Evolutionary conservation across 805 yeast species (phyloP).

Genomic region (Myxozyma neotropica): DNA sequence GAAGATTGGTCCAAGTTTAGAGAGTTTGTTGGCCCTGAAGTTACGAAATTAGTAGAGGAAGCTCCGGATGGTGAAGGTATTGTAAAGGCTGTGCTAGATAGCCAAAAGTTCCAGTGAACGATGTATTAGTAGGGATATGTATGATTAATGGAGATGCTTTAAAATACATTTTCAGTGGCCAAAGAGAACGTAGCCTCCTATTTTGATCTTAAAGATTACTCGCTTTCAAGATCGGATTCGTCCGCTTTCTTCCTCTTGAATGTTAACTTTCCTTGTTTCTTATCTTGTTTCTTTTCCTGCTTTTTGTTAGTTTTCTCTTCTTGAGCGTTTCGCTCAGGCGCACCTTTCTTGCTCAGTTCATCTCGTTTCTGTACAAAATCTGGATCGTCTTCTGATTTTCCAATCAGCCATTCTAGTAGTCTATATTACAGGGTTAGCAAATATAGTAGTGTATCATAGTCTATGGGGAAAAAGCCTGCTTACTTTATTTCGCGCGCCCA

Average conservation of each 20-base stretch:
- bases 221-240: conserved; percentile 11
- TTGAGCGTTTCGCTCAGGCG: conserved; percentile 54
- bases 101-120: conserved; percentile 12
- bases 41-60: conserved; percentile 10
- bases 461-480: background rate
- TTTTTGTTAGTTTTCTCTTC: conserved; percentile 10
- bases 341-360: conserved; percentile 62
- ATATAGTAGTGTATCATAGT: background rate
- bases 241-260: conserved; percentile 16
- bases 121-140: background rate
- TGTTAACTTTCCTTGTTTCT: conserved; percentile 12
- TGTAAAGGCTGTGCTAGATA: conserved; percentile 32
- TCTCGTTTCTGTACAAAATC: conserved; percentile 55
- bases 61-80: conserved; percentile 39
- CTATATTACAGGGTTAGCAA: no score
- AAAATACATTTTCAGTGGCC: background rate
- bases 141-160: background rate
- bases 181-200: background rate
- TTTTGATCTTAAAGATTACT: background rate
- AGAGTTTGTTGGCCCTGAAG: conserved; percentile 29
- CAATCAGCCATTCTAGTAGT: conserved; percentile 78
- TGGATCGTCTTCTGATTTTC: conserved; percentile 53
- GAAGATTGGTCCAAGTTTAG: conserved; percentile 31
- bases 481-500: conserved; percentile 47
- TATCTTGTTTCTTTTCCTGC: conserved; percentile 5